phyloP scores from a whole-genome alignment of 495 filamentous ascomycete genomes.

The Trypethelium eluteriae region DNA sequence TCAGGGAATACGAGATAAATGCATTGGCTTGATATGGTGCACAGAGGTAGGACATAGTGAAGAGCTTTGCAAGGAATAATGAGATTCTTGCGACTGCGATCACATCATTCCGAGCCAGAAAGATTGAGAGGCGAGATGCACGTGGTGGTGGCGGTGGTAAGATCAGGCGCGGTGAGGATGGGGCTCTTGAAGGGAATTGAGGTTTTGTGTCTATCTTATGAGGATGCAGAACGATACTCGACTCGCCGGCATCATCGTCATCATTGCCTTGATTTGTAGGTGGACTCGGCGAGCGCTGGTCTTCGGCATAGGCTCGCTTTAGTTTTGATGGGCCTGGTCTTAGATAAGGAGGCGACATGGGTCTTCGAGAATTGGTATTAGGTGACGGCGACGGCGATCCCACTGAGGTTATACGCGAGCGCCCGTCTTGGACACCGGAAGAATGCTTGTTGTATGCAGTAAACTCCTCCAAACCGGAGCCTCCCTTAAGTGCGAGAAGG shows the following conservation, averaged over 20 bases:
- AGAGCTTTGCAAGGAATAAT: constrained; percentile 51
- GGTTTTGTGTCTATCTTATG: constrained; percentile 24
- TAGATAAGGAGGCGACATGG: constrained; percentile 16
- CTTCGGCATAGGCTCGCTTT: constrained; percentile 15
- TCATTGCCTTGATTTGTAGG: constrained; percentile 8
- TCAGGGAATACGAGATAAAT: constrained; percentile 53
- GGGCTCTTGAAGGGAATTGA: constrained; percentile 17
- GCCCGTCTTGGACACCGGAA: constrained; percentile 47
- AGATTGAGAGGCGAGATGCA: constrained; percentile 34
- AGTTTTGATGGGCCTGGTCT: constrained; percentile 28
- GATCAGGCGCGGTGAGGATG: constrained; percentile 28
- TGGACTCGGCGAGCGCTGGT: constrained; percentile 12
- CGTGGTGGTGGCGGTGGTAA: constrained; percentile 25
- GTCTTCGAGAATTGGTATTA: constrained; percentile 20
- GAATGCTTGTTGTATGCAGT: constrained; percentile 36
- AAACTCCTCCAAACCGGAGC: constrained; percentile 52
- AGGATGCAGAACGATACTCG: constrained; percentile 27
- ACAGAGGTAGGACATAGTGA: constrained; percentile 51
- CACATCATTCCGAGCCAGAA: constrained; percentile 33
- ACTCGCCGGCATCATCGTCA: constrained; percentile 20
- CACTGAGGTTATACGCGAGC: constrained; percentile 50
- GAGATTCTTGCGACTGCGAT: constrained; percentile 22
- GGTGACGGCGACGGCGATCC: constrained; percentile 42
- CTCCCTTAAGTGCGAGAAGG: constrained; percentile 66
- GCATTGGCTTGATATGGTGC: constrained; percentile 52